phyloP scores from a whole-genome alignment of 2,329 filamentous ascomycete species.

The Sporothrix dimorphospora region DNA sequence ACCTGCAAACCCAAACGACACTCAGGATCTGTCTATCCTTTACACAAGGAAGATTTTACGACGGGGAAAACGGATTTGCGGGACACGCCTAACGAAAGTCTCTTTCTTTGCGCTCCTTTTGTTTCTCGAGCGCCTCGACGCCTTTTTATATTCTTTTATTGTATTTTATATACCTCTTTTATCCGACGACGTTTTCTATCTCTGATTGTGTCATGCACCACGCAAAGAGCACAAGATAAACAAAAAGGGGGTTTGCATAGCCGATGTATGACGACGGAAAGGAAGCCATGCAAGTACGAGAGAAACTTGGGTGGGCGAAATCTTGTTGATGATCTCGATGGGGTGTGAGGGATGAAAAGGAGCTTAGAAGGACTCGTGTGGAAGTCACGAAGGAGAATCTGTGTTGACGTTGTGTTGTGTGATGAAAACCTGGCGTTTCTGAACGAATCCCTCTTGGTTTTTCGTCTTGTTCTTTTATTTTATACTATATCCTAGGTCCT shows the following conservation, averaged over 20 bases:
- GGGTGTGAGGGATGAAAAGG: not conserved
- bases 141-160: not conserved
- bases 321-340: not conserved
- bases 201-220: not conserved
- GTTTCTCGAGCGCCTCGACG: not conserved
- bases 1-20: too few relatives aligned
- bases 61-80: not conserved
- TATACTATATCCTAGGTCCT: constrained; percentile 14
- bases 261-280: not conserved
- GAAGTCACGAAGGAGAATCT: not conserved
- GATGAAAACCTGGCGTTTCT: not conserved
- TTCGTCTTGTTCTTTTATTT: constrained; percentile 7
- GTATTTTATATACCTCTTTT: constrained; percentile 19
- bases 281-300: not conserved
- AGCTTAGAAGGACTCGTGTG: not conserved
- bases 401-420: not conserved
- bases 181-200: not conserved
- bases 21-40: too few relatives aligned
- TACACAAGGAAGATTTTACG: too few relatives aligned
- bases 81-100: not conserved
- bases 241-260: not conserved
- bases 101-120: not conserved
- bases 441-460: not conserved
- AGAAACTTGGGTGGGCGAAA: not conserved
- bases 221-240: not conserved